A percentile compares a stretch with the other conserved stretches of the same genome.
Evolutionary conservation across 2,329 filamentous ascomycete species (phyloP).

Genomic region (Alternaria sp.): DNA sequence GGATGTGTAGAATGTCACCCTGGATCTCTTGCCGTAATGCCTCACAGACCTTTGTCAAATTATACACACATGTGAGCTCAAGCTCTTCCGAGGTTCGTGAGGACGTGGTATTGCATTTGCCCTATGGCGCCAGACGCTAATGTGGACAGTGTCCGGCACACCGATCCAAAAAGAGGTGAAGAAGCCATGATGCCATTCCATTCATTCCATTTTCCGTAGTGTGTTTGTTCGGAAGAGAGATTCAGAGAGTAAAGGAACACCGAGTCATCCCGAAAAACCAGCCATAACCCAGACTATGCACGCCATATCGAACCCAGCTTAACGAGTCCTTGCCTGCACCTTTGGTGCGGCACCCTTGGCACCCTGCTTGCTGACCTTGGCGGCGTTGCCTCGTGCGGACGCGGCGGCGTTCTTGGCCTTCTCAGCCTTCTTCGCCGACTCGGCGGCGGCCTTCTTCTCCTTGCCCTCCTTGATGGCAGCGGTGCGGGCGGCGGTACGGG

Average conservation of each 20-base stretch:
- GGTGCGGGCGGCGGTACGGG: slow-evolving; percentile 86
- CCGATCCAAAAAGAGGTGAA: slow-evolving; percentile 33
- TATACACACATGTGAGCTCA: neutral
- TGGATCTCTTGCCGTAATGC: too few relatives aligned
- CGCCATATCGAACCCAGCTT: slow-evolving; percentile 52
- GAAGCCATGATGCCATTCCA: slow-evolving; percentile 38
- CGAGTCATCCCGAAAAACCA: slow-evolving; percentile 38
- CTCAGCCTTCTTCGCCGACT: slow-evolving; percentile 96
- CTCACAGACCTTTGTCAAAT: too few relatives aligned
- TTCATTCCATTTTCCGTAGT: slow-evolving; percentile 37
- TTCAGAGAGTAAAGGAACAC: slow-evolving; percentile 38
- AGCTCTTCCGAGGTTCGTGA: slow-evolving; percentile 25
- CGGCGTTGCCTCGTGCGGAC: slow-evolving; percentile 77
- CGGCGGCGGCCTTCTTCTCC: slow-evolving; percentile 92
- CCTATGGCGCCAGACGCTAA: slow-evolving; percentile 43
- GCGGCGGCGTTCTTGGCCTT: slow-evolving; percentile 90
- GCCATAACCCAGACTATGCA: slow-evolving; percentile 36
- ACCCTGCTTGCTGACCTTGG: slow-evolving; percentile 95
- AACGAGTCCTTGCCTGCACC: slow-evolving; percentile 86
- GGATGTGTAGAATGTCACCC: neutral
- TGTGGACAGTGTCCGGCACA: slow-evolving; percentile 31
- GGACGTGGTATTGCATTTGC: slow-evolving; percentile 47
- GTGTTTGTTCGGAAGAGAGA: slow-evolving; percentile 25
- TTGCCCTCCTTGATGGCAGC: slow-evolving; percentile 96
- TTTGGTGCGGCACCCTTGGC: slow-evolving; percentile 88